Evolutionary conservation across 345 rosid genomes (phyloP).

Genomic region (Moricandia moricandioides): DNA sequence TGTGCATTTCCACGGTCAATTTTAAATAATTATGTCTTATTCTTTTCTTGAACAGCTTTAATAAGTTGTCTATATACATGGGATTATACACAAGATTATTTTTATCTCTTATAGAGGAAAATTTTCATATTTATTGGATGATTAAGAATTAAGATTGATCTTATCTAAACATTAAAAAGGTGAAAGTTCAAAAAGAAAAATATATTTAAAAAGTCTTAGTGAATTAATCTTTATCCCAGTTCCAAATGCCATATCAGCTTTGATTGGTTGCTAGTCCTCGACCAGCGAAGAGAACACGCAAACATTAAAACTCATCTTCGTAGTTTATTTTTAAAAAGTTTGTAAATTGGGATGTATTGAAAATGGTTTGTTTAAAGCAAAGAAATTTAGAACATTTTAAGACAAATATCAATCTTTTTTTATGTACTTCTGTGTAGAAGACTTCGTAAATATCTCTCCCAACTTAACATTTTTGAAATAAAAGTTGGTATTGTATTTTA

Average conservation of each 20-base stretch:
- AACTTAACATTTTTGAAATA: not conserved
- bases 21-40: not conserved
- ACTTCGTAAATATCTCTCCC: not conserved
- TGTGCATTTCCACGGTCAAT: conserved; percentile 14
- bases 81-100: not conserved
- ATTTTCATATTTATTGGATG: not conserved
- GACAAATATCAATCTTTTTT: not conserved
- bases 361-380: not conserved
- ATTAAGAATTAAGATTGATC: conserved; percentile 14
- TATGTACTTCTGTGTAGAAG: not conserved
- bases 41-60: not conserved
- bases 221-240: conserved; percentile 20
- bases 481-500: not conserved
- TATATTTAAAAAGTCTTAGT: not conserved
- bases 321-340: not conserved
- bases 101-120: not conserved
- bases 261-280: not conserved
- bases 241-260: conserved; percentile 5
- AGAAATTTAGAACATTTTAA: not conserved
- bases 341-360: not conserved
- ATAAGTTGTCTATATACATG: not conserved
- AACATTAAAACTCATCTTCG: not conserved
- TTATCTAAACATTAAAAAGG: not conserved
- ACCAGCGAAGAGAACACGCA: not conserved
- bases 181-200: not conserved